Evolutionary conservation across 176 grass and related monocot genomes (phyloP), one percentile per base, ranked within the genome.

Genomic region (Musa acuminata): DNA sequence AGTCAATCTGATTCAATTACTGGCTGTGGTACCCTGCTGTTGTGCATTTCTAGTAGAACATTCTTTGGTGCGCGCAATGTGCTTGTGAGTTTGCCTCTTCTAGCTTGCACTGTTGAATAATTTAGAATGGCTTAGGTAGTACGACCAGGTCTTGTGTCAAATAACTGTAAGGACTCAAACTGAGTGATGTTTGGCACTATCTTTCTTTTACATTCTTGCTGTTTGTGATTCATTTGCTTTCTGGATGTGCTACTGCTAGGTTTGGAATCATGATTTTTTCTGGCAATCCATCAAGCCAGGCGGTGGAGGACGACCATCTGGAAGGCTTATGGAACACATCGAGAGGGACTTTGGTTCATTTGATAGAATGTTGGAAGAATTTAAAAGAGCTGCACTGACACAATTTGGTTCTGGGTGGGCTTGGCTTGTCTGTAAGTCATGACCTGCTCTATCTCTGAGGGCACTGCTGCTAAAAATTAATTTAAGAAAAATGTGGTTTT

Each of bases 201-300:
- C 5, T 24, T 58, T 52, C 3, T 49, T 52, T 6, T 1, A 13
- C 25, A 12, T 64, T 10, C 20, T 14, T 57, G 24, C 7, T 9
- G 27, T 55, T 13, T 25, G 26, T 13, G 52, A 50, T 9, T 50
- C 55, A 17, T n/a, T 29, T 17, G 11, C 8, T 27, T 54, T 5
- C 57, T 60, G 13, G 29, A 43, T 43, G 65, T 26, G 24, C 1
- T 13, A 10, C 49, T 52, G 50, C n/a, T 24, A 77, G 75, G 49
- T 98, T 64, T 93, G 95, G 90, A 98, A 98, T 82, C 95, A 98
- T 78, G 95, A 98, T 71, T 98, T 93, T 77, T 93, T 84, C 23
- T 98, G 95, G 95, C 84, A 84, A 59, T 90, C 90, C 1, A 91
- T 98, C 86, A 87, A 87, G 53, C 90, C 90, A 67, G 82, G 72